Evolutionary conservation across 2,329 filamentous ascomycete genomes (phyloP).

Genomic region (Metarhizium guizhouense): DNA sequence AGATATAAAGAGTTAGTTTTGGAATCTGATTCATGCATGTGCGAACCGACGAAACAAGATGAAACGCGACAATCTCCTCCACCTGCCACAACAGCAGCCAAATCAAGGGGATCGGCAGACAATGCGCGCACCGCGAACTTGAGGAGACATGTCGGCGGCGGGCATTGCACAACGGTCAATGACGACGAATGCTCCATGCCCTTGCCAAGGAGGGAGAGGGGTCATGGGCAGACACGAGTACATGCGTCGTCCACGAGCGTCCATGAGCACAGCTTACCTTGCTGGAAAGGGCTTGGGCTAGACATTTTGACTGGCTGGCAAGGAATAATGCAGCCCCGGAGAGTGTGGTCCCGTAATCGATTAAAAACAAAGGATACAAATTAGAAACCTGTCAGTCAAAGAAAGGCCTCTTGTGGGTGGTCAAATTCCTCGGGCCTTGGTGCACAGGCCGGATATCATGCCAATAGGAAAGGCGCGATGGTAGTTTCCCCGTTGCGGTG

Average conservation of each 20-base stretch:
- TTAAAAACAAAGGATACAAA: neutral
- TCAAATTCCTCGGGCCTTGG: neutral
- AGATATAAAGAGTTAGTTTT: constrained; percentile 4
- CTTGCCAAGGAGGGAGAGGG: neutral
- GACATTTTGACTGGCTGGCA: constrained; percentile 9
- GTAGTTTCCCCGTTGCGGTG: neutral
- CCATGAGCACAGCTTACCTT: constrained; percentile 8
- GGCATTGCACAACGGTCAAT: neutral
- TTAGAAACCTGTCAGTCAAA: neutral
- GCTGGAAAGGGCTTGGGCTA: constrained; percentile 7
- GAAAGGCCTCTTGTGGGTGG: neutral
- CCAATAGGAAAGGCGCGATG: neutral
- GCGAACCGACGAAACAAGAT: constrained; percentile 6
- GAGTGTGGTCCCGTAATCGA: neutral
- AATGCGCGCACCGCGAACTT: constrained; percentile 3
- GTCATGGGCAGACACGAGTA: neutral
- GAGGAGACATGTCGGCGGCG: neutral
- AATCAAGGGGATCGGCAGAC: constrained; percentile 2
- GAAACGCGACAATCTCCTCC: constrained; percentile 14
- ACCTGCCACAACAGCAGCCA: constrained; percentile 7
- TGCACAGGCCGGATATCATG: constrained; percentile 3
- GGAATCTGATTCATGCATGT: neutral
- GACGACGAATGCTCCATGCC: neutral
- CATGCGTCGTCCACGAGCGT: neutral
- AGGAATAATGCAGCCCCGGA: neutral